Percentiles rank a stretch among this genome's conserved stretches.
These are phyloP conservation scores for Pholiota conissans DNA, from an alignment of 768 basidiomycete species.

Conservation along the genomic window DNA sequence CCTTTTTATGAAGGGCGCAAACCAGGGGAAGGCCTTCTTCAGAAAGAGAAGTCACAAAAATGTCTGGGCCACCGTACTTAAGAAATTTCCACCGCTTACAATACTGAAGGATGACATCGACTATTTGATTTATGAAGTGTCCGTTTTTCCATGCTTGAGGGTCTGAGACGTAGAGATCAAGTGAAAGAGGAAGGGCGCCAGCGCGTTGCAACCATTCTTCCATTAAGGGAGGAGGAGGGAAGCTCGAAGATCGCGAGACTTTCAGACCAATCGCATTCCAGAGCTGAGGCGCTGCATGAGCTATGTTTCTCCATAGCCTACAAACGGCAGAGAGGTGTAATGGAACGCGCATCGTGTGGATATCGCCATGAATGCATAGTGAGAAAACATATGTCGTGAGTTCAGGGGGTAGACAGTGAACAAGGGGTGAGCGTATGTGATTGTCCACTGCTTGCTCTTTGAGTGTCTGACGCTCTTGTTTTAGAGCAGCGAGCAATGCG, in stretches of 20 bases:
- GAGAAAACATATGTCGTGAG: not conserved
- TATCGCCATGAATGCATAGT: not conserved
- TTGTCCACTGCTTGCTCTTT: not conserved
- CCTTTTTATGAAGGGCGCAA: too few species aligned
- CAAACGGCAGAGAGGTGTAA: not conserved
- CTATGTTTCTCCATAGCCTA: not conserved
- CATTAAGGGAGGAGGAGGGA: not conserved
- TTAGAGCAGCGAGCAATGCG: not conserved
- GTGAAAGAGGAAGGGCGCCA: not conserved
- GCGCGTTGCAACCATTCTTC: not conserved
- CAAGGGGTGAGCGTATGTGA: not conserved
- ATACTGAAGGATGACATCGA: too few species aligned
- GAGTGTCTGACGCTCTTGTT: not conserved
- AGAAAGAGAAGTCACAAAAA: too few species aligned
- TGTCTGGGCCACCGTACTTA: too few species aligned
- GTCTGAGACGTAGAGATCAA: not conserved
- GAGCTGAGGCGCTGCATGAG: not conserved
- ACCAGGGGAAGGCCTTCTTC: too few species aligned
- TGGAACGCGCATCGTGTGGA: not conserved
- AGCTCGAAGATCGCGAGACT: not conserved
- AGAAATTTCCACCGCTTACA: too few species aligned
- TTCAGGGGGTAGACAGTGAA: not conserved
- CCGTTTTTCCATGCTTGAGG: too few species aligned
- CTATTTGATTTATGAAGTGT: too few species aligned
- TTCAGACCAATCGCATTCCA: not conserved